phyloP scores from a whole-genome alignment of 2,329 filamentous ascomycete species.

The Teratosphaeria viscida region DNA sequence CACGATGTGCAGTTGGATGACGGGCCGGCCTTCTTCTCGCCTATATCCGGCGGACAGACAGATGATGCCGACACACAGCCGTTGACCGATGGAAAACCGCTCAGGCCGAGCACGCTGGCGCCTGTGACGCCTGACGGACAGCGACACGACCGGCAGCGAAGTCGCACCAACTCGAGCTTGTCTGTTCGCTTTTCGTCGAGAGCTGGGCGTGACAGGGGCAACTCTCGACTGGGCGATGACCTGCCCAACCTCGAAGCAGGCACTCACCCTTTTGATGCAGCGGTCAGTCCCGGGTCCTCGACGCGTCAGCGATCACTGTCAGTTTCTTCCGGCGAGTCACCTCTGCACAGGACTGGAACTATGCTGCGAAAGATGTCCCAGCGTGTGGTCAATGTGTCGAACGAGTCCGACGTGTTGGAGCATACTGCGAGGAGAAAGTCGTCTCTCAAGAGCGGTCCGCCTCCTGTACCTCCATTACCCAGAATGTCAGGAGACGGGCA shows the following conservation, averaged over 20 bases:
- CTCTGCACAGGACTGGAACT: slow-evolving; percentile 39
- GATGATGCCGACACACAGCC: slow-evolving; percentile 49
- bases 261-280: not conserved
- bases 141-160: slow-evolving; percentile 36
- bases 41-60: slow-evolving; percentile 17
- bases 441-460: slow-evolving; percentile 20
- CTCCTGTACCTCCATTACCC: not conserved
- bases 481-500: not conserved
- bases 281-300: not conserved
- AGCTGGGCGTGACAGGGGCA: slow-evolving; percentile 24
- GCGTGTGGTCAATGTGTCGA: slow-evolving; percentile 93
- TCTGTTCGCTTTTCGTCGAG: slow-evolving; percentile 37
- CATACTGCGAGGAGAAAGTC: slow-evolving; percentile 55
- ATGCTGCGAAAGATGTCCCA: slow-evolving; percentile 70
- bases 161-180: slow-evolving; percentile 31
- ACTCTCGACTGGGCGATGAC: slow-evolving; percentile 47
- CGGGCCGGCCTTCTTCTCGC: slow-evolving; percentile 45
- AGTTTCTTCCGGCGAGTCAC: slow-evolving; percentile 32
- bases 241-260: not conserved
- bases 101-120: slow-evolving; percentile 47
- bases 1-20: slow-evolving; percentile 41
- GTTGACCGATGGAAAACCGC: slow-evolving; percentile 45
- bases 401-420: slow-evolving; percentile 76
- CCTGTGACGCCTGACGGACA: slow-evolving; percentile 31
- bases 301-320: slow-evolving; percentile 35